Base-by-base conservation (phyloP, 129 eudicot species). In the Heracleum sosnowskyi region DNA sequence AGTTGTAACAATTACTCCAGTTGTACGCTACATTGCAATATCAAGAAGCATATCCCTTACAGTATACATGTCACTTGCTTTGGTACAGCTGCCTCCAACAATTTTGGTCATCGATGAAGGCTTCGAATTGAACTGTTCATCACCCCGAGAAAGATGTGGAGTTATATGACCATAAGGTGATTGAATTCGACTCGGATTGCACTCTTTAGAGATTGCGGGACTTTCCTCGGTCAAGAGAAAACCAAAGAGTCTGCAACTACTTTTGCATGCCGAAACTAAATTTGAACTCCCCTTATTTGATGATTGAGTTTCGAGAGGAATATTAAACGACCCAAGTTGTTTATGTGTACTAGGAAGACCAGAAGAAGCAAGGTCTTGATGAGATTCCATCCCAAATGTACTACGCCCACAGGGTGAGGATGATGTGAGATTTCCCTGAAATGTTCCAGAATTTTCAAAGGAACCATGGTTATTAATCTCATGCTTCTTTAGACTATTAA, bases 201-300 rank as follows among this genome's bases (percentile, higher is more conserved):
- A 57, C 76, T 78, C 84, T 40, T 71, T 80, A 62, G 22, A 35
- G 31, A 69, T 80, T 4, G 79, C 79, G 29, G 70, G 60, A 76
- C 82, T 82, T 45, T 87, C 97, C 69, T 93, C 96, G 2, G 91
- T 87, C 82, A 93, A 78, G 1, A 95, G 79, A 46, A 93, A 91
- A 9, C 98, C 98, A 42, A 91, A 93, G 41, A 93, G 88, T 66
- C 93, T 88, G 83, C 98, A 93, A 73, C 91, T 82, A 29, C 69
- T 89, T 73, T 84, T 84, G 76, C 86, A 83, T 45, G 79, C 41
- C 1, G 85, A 76, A 78, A 78, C 88, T 31, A 86, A 66, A 22
- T 84, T 88, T 45, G 76, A 79, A 60, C 77, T 80, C 63, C 46
- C 82, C 70, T 28, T 69, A 39, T 49, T 31, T 44, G 79, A 78